A percentile compares a stretch with the other conserved stretches of the same genome.
Evolutionary conservation across 2,329 filamentous ascomycete species (phyloP).

Genomic region (Cytospora piceae): DNA sequence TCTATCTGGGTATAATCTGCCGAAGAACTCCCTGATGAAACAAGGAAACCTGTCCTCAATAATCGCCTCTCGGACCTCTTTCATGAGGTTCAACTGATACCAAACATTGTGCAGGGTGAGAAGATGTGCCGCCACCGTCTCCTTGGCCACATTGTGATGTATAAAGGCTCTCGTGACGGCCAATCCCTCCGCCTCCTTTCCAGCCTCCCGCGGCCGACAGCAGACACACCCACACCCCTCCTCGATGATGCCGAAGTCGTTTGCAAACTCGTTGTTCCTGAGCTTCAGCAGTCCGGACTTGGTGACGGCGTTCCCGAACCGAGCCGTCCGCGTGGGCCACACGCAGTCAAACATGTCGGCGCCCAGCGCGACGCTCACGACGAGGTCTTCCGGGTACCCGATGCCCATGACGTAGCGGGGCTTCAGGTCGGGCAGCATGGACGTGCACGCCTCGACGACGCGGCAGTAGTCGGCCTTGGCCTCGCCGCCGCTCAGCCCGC

Average conservation of each 20-base stretch:
- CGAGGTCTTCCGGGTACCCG: constrained; percentile 92
- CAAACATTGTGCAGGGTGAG: constrained; percentile 96
- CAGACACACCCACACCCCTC: constrained; percentile 79
- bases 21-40: constrained; percentile 81
- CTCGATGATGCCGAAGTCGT: constrained; percentile 84
- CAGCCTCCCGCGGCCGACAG: constrained; percentile 69
- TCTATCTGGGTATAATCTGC: constrained; percentile 68
- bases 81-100: constrained; percentile 87
- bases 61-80: constrained; percentile 73
- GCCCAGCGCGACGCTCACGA: constrained; percentile 90
- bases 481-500: constrained; percentile 91
- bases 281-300: constrained; percentile 81
- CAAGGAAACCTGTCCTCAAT: constrained; percentile 78
- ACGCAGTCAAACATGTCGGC: constrained; percentile 99
- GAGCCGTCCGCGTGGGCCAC: constrained; percentile 94
- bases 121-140: constrained; percentile 84
- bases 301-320: constrained; percentile 94
- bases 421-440: constrained; percentile 82
- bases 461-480: constrained; percentile 91
- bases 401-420: constrained; percentile 99
- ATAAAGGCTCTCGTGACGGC: constrained; percentile 88
- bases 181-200: constrained; percentile 55
- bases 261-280: constrained; percentile 72
- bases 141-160: constrained; percentile 89
- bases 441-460: constrained; percentile 86